Evolutionary conservation across 2,329 filamentous ascomycete genomes (phyloP).

Genomic region (Escovopsis sp.): DNA sequence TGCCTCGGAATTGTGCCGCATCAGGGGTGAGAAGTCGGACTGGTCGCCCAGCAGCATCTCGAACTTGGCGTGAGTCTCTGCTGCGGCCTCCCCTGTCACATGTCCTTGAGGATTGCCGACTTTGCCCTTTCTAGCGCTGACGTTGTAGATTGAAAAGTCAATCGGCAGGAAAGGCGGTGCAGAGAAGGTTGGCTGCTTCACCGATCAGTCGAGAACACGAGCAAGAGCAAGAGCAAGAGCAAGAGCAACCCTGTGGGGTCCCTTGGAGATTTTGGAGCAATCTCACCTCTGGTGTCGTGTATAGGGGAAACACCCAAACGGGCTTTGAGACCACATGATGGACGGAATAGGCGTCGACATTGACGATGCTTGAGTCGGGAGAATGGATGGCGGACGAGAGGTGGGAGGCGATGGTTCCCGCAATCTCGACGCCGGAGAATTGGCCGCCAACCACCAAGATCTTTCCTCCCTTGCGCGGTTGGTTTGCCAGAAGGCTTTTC

Average conservation of each 20-base stretch:
- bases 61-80: constrained; percentile 36
- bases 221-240: too few species aligned
- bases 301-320: constrained; percentile 55
- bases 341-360: constrained; percentile 39
- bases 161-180: constrained; percentile 54
- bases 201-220: neutral
- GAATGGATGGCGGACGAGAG: constrained; percentile 49
- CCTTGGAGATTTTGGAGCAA: too few species aligned
- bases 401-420: constrained; percentile 55
- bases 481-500: constrained; percentile 27
- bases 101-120: constrained; percentile 51
- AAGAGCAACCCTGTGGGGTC: too few species aligned
- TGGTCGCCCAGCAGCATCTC: constrained; percentile 38
- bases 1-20: constrained; percentile 19
- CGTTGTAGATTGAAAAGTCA: constrained; percentile 59
- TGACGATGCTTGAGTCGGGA: constrained; percentile 25
- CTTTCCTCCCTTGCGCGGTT: constrained; percentile 32
- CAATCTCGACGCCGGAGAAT: constrained; percentile 70
- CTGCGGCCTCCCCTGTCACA: constrained; percentile 43
- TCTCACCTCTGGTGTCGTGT: constrained; percentile 35
- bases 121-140: constrained; percentile 43
- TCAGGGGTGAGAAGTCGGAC: constrained; percentile 29
- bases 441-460: constrained; percentile 66
- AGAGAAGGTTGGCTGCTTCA: constrained; percentile 24
- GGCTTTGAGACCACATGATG: constrained; percentile 57